Evolutionary conservation across 805 yeast genomes (phyloP).

Genomic region (Candida dajiaensis): DNA sequence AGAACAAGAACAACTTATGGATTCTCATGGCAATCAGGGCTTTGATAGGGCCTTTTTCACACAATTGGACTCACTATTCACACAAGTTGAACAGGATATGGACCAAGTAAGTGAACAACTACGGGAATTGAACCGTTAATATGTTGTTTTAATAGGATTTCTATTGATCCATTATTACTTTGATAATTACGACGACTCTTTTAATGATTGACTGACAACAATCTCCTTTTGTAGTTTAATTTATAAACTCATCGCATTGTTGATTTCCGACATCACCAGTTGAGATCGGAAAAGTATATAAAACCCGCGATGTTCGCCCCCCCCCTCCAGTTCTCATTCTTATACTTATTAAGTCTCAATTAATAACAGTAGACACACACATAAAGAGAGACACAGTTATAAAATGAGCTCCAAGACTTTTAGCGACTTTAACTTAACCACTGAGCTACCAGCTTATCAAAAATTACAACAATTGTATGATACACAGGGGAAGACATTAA

Average conservation of each 20-base stretch:
- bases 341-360: too few species aligned
- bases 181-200: too few species aligned
- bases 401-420: constrained; percentile 5
- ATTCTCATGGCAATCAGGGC: background rate
- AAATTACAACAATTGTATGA: constrained; percentile 68
- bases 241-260: constrained; percentile 26
- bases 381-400: too few species aligned
- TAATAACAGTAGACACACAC: too few species aligned
- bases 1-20: background rate
- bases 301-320: too few species aligned
- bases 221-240: background rate
- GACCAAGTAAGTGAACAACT: constrained; percentile 13
- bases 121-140: background rate
- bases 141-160: too few species aligned
- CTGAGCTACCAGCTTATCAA: constrained; percentile 82
- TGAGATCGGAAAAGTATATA: background rate
- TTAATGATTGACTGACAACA: too few species aligned
- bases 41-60: constrained; percentile 2
- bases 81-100: constrained; percentile 10
- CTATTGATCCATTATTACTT: too few species aligned
- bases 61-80: constrained; percentile 8
- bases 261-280: constrained; percentile 10
- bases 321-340: too few species aligned
- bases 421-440: constrained; percentile 12
- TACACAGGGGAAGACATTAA: constrained; percentile 59